Percentiles rank a stretch among this genome's conserved stretches.
Evolutionary conservation across 2,329 filamentous ascomycete species (phyloP).

Genomic region (Fusarium circinatum): DNA sequence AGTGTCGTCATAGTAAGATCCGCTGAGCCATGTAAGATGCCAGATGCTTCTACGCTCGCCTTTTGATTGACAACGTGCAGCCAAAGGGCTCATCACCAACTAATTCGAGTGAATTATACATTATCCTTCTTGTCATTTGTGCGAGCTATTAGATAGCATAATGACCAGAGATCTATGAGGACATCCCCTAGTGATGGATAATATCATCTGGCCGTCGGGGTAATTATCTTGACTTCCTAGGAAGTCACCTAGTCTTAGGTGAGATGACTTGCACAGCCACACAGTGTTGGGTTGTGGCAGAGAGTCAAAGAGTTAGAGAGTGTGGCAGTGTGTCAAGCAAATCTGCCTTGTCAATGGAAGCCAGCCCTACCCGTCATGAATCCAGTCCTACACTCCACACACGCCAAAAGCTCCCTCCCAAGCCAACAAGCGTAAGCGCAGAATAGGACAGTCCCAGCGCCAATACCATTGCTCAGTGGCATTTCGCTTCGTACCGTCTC

Average conservation of each 20-base stretch:
- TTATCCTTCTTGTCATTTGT: background rate
- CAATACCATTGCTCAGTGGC: slow-evolving; percentile 6
- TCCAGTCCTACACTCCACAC: slow-evolving; percentile 19
- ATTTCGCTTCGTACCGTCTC: slow-evolving; percentile 42
- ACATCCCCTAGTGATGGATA: background rate
- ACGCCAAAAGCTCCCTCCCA: slow-evolving; percentile 20
- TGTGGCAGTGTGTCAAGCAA: background rate
- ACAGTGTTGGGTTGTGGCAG: background rate
- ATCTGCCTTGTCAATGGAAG: slow-evolving; percentile 20
- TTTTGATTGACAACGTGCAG: slow-evolving; percentile 26
- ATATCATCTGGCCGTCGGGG: background rate
- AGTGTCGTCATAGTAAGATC: slow-evolving; percentile 36
- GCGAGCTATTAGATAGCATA: slow-evolving; percentile 2
- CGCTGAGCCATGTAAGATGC: slow-evolving; percentile 19
- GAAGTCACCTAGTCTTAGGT: background rate
- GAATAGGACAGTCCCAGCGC: slow-evolving; percentile 5
- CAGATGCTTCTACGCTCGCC: slow-evolving; percentile 3
- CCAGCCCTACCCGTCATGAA: slow-evolving; percentile 32
- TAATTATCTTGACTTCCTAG: slow-evolving; percentile 3
- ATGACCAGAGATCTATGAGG: background rate
- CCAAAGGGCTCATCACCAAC: slow-evolving; percentile 12
- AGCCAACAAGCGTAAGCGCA: background rate
- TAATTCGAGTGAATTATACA: background rate
- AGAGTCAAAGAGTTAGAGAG: slow-evolving; percentile 1
- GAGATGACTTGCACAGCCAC: slow-evolving; percentile 29